A percentile compares a stretch with the other conserved stretches of the same genome.
Conservation (phyloP, 2,329 filamentous ascomycete species). For the Malbranchea cinnamomea region DNA sequence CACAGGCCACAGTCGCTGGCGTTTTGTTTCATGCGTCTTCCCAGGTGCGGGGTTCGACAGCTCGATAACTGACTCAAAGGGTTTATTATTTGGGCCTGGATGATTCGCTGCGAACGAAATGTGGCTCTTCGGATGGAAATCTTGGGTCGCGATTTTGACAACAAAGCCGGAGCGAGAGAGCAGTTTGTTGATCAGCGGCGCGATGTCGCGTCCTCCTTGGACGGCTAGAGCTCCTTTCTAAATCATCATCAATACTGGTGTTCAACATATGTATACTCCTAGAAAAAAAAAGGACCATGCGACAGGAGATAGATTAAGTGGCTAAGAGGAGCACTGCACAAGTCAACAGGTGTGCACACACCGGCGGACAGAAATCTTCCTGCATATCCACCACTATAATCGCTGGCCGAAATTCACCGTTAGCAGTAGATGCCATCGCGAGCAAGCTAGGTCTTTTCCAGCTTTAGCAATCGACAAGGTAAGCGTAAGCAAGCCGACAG, state of each 20-base stretch:
- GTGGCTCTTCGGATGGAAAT: slow-evolving; percentile 74
- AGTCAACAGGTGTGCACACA: too few relatives aligned
- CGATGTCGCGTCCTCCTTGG: slow-evolving; percentile 53
- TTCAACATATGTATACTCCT: too few relatives aligned
- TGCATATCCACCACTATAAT: slow-evolving; percentile 74
- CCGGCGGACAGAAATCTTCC: slow-evolving; percentile 87
- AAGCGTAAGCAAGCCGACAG: too few relatives aligned
- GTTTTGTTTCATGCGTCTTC: slow-evolving; percentile 47
- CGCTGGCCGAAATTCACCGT: slow-evolving; percentile 34
- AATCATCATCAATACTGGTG: too few relatives aligned
- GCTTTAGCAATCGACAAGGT: too few relatives aligned
- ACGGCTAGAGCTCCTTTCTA: slow-evolving; percentile 79
- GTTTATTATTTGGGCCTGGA: slow-evolving; percentile 40
- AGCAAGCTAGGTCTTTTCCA: too few relatives aligned
- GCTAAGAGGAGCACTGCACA: slow-evolving; percentile 4
- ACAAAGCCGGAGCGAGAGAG: slow-evolving; percentile 52
- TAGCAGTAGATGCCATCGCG: slow-evolving; percentile 4
- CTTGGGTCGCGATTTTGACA: slow-evolving; percentile 71
- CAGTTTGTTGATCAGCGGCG: slow-evolving; percentile 57
- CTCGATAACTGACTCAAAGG: slow-evolving; percentile 50
- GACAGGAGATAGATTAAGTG: neutral
- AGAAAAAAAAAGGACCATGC: too few relatives aligned
- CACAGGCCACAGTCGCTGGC: slow-evolving; percentile 66
- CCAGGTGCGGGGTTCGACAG: slow-evolving; percentile 35
- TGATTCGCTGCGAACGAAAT: slow-evolving; percentile 84